Base-by-base conservation (phyloP, 2,329 filamentous ascomycete species). In the Malbranchea cinnamomea region DNA sequence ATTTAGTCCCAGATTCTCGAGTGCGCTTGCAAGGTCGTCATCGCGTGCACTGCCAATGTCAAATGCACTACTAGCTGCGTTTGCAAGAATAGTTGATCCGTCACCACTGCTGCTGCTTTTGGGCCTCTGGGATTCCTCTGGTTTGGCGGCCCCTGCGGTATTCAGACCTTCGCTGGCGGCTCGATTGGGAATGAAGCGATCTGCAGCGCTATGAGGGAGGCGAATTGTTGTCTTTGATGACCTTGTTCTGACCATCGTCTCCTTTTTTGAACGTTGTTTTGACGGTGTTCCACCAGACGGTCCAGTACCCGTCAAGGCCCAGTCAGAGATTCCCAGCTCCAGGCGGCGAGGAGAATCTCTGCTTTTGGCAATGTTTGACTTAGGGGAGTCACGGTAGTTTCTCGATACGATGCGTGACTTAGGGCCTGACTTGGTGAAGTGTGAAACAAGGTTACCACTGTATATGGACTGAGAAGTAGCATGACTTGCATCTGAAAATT, bases 101-200 rank as follows among this genome's bases (percentile, higher is more conserved):
- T 89, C 82, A 32, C 59, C 58, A n/a, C n/a, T n/a, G 33, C 59
- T 65, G 54, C 71, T 76, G 26, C 71, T 76, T 60, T 83, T 87
- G 35, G 82, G 70, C 34, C 78, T 68, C 44, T 77, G 68, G 52
- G 71, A 72, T 38, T 87, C 78, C 40, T 89, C 80, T 25, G 87
- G 71, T 69, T 95, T 95, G 39, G 74, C 75, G 31, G 82, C 78
- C 37, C 83, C 82, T 35, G 70, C 70, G 43, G 84, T 84, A 48
- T 76, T 67, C 49, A 93, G 79, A 33, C 79, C 85, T 30, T 91
- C 89, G 63, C 85, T 93, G 41, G 85, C 80, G 28, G 70, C 71
- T 18, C 89, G 79, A 65, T 92, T 94, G 43, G 89, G 87, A 43
- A 98, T 95, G 64, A 95, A 98, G 31, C 89, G 77, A 56, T 98